A percentile compares a stretch with the other conserved stretches of the same genome.
Conservation (phyloP, 345 rosid genomes). For the Clausena lansium region DNA sequence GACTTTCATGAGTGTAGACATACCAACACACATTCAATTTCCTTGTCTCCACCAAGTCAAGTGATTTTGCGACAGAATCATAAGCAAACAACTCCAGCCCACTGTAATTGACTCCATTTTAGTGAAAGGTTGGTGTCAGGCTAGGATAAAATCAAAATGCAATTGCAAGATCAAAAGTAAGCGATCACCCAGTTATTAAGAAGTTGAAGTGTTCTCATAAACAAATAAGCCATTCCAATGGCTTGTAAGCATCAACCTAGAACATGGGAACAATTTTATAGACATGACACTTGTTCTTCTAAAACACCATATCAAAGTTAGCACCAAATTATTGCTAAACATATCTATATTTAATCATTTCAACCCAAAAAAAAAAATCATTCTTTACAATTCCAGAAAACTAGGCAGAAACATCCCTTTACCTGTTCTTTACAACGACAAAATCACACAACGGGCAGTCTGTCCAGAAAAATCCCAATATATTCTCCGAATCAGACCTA, state of each 20-base stretch:
- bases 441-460: slow-evolving; percentile 85
- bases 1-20: slow-evolving; percentile 90
- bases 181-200: not conserved
- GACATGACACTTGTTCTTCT: not conserved
- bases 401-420: slow-evolving; percentile 18
- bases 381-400: not conserved
- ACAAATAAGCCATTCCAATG: not conserved
- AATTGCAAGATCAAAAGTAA: not conserved
- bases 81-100: slow-evolving; percentile 85
- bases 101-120: slow-evolving; percentile 46
- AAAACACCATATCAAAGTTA: not conserved
- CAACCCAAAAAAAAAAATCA: not conserved
- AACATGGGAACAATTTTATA: not conserved
- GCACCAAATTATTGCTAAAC: not conserved
- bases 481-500: slow-evolving; percentile 74
- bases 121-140: not conserved
- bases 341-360: not conserved
- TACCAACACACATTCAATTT: slow-evolving; percentile 77
- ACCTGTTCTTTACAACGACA: slow-evolving; percentile 94
- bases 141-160: not conserved
- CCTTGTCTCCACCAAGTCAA: slow-evolving; percentile 77
- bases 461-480: slow-evolving; percentile 94
- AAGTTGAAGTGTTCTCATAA: not conserved
- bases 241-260: not conserved
- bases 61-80: slow-evolving; percentile 56